phyloP scores from a whole-genome alignment of 2,329 filamentous ascomycete species.

The Pseudogymnoascus sp. region DNA sequence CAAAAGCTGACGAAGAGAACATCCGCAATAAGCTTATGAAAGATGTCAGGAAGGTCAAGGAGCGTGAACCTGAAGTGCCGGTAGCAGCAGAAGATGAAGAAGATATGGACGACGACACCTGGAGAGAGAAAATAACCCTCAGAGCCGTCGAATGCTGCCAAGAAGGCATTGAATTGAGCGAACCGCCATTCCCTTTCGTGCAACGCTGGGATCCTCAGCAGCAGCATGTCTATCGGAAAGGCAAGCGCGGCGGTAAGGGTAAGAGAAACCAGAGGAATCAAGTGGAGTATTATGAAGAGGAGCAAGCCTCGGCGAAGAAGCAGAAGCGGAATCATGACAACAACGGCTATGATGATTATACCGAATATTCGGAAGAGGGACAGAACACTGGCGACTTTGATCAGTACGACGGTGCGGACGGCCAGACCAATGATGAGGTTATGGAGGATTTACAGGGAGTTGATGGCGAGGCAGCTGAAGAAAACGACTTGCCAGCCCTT shows the following conservation, averaged over 20 bases:
- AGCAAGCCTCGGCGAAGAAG: constrained; percentile 37
- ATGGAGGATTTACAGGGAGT: constrained; percentile 20
- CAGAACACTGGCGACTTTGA: constrained; percentile 27
- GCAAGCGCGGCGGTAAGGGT: constrained; percentile 38
- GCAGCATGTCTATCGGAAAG: constrained; percentile 37
- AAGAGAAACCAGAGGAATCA: constrained; percentile 41
- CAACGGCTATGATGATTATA: constrained; percentile 35
- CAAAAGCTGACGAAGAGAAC: constrained; percentile 59
- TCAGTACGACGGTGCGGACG: constrained; percentile 21
- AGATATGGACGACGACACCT: constrained; percentile 51
- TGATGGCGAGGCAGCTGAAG: constrained; percentile 39
- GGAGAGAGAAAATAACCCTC: constrained; percentile 68
- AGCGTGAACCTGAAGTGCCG: constrained; percentile 12
- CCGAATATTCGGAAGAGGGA: constrained; percentile 25
- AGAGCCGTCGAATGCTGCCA: constrained; percentile 77
- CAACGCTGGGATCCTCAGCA: constrained; percentile 84
- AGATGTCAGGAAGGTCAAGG: constrained; percentile 34
- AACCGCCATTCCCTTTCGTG: constrained; percentile 82
- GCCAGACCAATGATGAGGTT: constrained; percentile 18
- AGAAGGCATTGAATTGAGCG: constrained; percentile 58
- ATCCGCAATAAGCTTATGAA: constrained; percentile 54
- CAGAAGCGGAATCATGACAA: constrained; percentile 40
- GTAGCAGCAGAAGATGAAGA: constrained; percentile 23
- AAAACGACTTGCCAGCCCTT: constrained; percentile 57
- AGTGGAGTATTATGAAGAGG: constrained; percentile 35